Base-by-base conservation (phyloP, 192 early-diverging fungal genomes). In the Backusella morwellensis region DNA sequence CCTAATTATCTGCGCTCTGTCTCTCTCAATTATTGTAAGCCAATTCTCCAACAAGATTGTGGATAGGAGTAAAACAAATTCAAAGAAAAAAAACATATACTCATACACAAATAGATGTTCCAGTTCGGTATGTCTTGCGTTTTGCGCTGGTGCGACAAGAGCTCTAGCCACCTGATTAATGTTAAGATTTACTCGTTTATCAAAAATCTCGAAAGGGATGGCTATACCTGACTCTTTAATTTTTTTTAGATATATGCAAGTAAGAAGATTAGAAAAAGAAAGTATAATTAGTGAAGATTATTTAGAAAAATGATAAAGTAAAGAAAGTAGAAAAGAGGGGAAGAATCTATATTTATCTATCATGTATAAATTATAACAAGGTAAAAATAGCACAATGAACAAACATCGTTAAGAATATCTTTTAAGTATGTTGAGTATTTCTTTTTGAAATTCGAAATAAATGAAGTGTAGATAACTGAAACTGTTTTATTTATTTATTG, bases 311-410 rank as follows among this genome's bases (percentile, higher is more conserved):
- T 29, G 23, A 63, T 63, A 63, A 63, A 63, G 56, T 63, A 29
- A 63, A 63, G 56, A 63, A 63, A 63, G 23, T 63, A 63, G 23
- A 63, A 63, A 63, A 63, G 56, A 63, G 56, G 56, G 23, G 56
- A 63, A 63, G 47, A 19, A 63, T 29, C 56, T 63, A 63, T 63
- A 29, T 63, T 23, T 63, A 63, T 63, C 56, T 8, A 26, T 12
- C 3, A 29, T 63, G 56, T 63, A 63, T 63, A 19, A 26, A 8
- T 29, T 26, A 26, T 63, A 29, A 63, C 21, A n/a, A 63, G 21
- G 21, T 63, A 63, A 26, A 63, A 63, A 63, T 63, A 63, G 56
- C 56, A 63, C 9, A 63, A 7, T 12, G 21, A 29, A 29, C 56
- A 11, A 29, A 63, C 12, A 29, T 3, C 12, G 12, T 63, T 63